Base-by-base conservation (phyloP, 164 flowering plant genomes). In the Aristolochia californica region DNA sequence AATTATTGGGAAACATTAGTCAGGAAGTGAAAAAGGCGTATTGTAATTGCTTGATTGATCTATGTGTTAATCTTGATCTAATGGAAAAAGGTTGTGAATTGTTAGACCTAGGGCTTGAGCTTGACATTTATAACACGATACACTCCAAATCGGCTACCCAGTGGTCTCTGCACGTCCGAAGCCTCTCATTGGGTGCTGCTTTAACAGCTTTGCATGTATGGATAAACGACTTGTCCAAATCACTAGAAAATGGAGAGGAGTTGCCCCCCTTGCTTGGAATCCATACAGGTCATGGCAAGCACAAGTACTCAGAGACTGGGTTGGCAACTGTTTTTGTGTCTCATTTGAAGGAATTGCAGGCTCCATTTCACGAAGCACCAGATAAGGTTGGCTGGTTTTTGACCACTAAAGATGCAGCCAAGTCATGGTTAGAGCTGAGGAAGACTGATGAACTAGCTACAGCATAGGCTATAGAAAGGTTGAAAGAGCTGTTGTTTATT, bases 171-270 rank as follows among this genome's bases (percentile, higher is more conserved):
- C 74, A 87, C 73, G 67, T 91, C 64, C 85, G 82, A 76, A 66
- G 82, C 66, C 89, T 91, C 55, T 91, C 96, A n/a, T 76, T 69
- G 28, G 98, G 98, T 45, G 96, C 96, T 22, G 93, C 96, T 30
- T 63, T 84, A 60, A 88, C 93, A 57, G 93, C 95, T 20, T 69
- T 85, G 53, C 93, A 81, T 59, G 72, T 80, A 49, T 91, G 98
- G 98, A 80, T 87, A 69, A 80, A 74, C 66, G 98, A 88, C 69
- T 72, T 91, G 75, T 62, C 82, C 3, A 78, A 67, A 72, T 84
- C 80, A 2, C 17, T 88, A 40, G 81, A 84, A 57, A 66, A 71
- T 28, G 91, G 87, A 12, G 95, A 88, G 71, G 91, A 84, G 67
- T 72, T 91, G 53, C 98, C 98, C 1, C 69, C 93, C 14, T 49